A percentile compares a stretch with the other conserved stretches of the same genome.
These are phyloP conservation scores for Ceratocystis colombiana DNA, from an alignment of 2,329 filamentous ascomycete genomes.

Conservation along the genomic window DNA sequence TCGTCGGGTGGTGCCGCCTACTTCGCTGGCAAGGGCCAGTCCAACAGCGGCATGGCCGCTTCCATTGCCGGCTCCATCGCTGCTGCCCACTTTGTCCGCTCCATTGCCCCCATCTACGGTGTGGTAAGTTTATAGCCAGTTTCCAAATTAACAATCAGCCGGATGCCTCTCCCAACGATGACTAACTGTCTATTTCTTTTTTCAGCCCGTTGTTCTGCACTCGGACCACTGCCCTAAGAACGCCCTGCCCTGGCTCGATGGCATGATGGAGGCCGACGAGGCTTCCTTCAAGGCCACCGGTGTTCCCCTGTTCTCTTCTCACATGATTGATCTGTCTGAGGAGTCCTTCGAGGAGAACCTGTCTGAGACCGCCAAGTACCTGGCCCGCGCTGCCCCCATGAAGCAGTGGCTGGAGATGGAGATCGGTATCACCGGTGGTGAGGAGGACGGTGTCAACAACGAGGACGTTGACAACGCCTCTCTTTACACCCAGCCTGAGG, in stretches of 20 bases:
- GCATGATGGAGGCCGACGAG: constrained; percentile 91
- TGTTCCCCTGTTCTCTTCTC: constrained; percentile 82
- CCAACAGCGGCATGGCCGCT: constrained; percentile 71
- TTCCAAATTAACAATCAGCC: neutral
- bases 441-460: constrained; percentile 96
- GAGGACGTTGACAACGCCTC: constrained; percentile 93
- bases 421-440: constrained; percentile 77
- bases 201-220: constrained; percentile 72
- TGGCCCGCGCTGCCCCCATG: constrained; percentile 89
- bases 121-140: constrained; percentile 35
- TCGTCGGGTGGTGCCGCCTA: constrained; percentile 89
- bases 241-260: constrained; percentile 94
- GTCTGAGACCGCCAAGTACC: constrained; percentile 80
- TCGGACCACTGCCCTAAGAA: constrained; percentile 99
- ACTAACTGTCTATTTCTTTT: neutral
- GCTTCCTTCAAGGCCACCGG: constrained; percentile 85
- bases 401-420: constrained; percentile 99
- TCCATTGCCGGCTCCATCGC: constrained; percentile 82
- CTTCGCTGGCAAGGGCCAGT: constrained; percentile 83
- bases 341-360: constrained; percentile 87
- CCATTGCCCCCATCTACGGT: constrained; percentile 76
- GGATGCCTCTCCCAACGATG: neutral
- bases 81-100: constrained; percentile 85
- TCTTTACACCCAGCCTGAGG: constrained; percentile 94
- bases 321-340: constrained; percentile 98